phyloP scores from a whole-genome alignment of 441 rosid genomes.

The Flueggea neowawraea region DNA sequence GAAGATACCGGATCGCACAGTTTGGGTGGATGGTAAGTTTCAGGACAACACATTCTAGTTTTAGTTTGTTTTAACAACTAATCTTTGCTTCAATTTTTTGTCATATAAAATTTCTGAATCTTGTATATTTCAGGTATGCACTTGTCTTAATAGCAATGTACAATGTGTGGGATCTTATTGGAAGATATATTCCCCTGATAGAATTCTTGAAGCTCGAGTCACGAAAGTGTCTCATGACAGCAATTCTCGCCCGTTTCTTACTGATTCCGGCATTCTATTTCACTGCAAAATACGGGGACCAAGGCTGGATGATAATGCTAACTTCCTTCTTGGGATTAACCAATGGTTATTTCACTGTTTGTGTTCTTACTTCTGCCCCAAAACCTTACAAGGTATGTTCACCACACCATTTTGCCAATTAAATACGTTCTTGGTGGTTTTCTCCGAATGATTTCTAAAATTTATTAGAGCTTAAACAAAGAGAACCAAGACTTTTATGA shows the following conservation, averaged over 20 bases:
- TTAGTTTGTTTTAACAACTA: too few species aligned
- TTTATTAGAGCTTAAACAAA: too few species aligned
- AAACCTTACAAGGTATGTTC: conserved; percentile 56
- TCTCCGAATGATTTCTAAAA: too few species aligned
- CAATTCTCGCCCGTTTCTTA: conserved; percentile 37
- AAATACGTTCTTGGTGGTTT: too few species aligned
- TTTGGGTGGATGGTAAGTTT: conserved; percentile 57
- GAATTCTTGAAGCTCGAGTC: conserved; percentile 47
- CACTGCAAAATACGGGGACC: conserved; percentile 60
- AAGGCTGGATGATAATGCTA: conserved; percentile 75
- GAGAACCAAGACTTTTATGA: not conserved
- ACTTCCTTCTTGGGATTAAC: conserved; percentile 57
- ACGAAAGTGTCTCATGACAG: conserved; percentile 34
- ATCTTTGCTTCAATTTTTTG: not conserved
- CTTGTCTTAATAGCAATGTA: conserved; percentile 62
- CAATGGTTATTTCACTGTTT: conserved; percentile 66
- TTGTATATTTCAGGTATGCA: conserved; percentile 41
- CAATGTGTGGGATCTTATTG: conserved; percentile 55
- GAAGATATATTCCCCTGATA: conserved; percentile 51
- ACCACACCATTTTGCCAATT: not conserved
- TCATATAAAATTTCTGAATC: not conserved
- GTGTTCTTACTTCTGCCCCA: conserved; percentile 58
- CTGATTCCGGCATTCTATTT: conserved; percentile 65
- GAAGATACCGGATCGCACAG: conserved; percentile 67
- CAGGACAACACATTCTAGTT: too few species aligned